Evolutionary conservation across 2,329 filamentous ascomycete genomes (phyloP).

Genomic region (Ophiostoma triangulosporum): DNA sequence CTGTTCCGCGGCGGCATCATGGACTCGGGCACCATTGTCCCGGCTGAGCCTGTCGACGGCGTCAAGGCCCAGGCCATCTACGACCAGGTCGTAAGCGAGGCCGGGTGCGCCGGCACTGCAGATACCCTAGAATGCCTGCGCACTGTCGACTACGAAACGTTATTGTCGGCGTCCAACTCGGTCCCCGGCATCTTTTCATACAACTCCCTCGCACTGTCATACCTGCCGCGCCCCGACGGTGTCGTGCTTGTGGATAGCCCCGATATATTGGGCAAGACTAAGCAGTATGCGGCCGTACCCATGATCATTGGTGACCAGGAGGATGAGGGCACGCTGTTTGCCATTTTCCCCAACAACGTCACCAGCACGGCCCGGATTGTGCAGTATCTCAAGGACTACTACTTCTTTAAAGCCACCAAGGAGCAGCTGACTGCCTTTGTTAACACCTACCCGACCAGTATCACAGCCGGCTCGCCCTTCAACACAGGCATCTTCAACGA

Average conservation of each 20-base stretch:
- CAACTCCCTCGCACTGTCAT: slow-evolving; percentile 55
- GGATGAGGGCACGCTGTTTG: slow-evolving; percentile 67
- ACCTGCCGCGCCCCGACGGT: slow-evolving; percentile 62
- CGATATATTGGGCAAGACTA: slow-evolving; percentile 38
- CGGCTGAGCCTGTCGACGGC: slow-evolving; percentile 50
- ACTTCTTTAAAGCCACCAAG: slow-evolving; percentile 43
- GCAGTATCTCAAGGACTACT: slow-evolving; percentile 45
- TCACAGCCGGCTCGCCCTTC: slow-evolving; percentile 55
- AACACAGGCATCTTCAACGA: slow-evolving; percentile 55
- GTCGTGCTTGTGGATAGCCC: slow-evolving; percentile 47
- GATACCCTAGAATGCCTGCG: slow-evolving; percentile 57
- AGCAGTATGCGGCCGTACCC: slow-evolving; percentile 36
- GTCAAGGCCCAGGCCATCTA: slow-evolving; percentile 53
- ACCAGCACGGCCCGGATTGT: slow-evolving; percentile 45
- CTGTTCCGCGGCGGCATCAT: slow-evolving; percentile 70
- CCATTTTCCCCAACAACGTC: slow-evolving; percentile 55
- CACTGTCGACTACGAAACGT: slow-evolving; percentile 39
- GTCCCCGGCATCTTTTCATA: slow-evolving; percentile 53
- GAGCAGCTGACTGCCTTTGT: slow-evolving; percentile 43
- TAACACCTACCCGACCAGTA: slow-evolving; percentile 43
- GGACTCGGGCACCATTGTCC: slow-evolving; percentile 54
- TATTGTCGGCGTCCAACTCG: slow-evolving; percentile 54
- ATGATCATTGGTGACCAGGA: slow-evolving; percentile 59
- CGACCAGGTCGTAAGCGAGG: slow-evolving; percentile 43
- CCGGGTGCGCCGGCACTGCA: slow-evolving; percentile 43